Evolutionary conservation across 2,329 filamentous ascomycete species (phyloP), one percentile per base, ranked within the genome.

Genomic region (Sporothrix brasiliensis): DNA sequence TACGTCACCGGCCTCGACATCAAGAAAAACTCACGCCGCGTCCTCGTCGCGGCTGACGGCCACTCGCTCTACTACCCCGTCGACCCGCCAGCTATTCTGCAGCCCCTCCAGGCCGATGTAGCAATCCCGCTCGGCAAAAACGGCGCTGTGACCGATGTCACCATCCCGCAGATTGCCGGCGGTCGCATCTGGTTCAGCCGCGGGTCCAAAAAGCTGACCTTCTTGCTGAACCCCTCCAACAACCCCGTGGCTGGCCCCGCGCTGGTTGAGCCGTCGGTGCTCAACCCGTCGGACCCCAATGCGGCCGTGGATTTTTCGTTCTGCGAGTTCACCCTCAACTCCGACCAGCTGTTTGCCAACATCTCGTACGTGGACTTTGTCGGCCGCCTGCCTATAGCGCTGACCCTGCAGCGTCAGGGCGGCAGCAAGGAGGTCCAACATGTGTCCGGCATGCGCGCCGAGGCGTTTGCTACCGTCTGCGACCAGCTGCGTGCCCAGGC

Each of bases 311-410:
- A 83, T 73, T 89, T 87, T 80, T 81, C 81, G 54, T 89, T 89
- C 76, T 86, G 83, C 79, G 87, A 89, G 77, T 88, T 89, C 77
- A 89, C 87, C 1, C 86, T 84, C 76, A 87, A 88, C 76, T 74
- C 76, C 60, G 79, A 81, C 66, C 84, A 88, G 77, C 80, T 89
- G 3, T 89, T 86, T 74, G 87, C 85, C 70, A 89, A 89, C 73
- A 89, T 91, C 78, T 87, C 83, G 76, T 87, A 89, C 76, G 89
- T 91, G 56, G 89, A 91, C 78, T 91, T 91, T 76, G 85, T 90
- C 5, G 73, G 80, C 49, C 79, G 80, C n/a, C 75, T 87, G 75
- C 86, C 87, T 5, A 83, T 89, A 39, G 80, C 84, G 1, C 78
- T 89, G 72, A 81, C 82, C 4, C 79, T 89, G 13, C 79, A 80